Evolutionary conservation across 176 grass and related monocot genomes (phyloP), one percentile per base, ranked within the genome.

Genomic region (Carex scoparia): DNA sequence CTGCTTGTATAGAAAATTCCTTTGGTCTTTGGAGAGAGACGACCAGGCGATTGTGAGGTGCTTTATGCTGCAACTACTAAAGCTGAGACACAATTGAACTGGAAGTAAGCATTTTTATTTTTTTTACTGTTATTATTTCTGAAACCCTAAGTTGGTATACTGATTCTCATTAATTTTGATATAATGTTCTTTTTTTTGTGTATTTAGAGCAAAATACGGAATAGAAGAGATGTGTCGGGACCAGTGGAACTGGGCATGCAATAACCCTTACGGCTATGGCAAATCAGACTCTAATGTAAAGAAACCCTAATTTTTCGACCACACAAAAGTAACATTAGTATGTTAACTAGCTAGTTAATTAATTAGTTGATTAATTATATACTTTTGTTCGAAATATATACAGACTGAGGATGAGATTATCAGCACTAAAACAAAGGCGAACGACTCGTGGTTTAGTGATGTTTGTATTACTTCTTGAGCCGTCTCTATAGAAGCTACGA

Each of bases 221-320:
- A 97, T 97, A 32, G 18, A 86, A 86, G 91, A 97, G 71, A 97
- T 97, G 91, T 97, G 94, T 74, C 78, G 89, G 81, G 94, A 97
- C 84, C 91, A 92, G 18, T 97, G 94, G 94, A 97, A 97, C 66
- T 94, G 94, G 94, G 91, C 88, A 81, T 91, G 94, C 85, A 97
- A 97, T 83, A 94, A 94, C 84, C 94, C 94, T 19, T 94, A 90
- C 0, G 94, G 94, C 69, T 97, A 97, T 1, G 78, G 59, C 0
- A 70, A 86, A 71, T 86, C 94, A 7, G 89, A 94, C 19, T 90
- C 89, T 28, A 65, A 85, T 48, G 93, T 90, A 75, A 84, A 67
- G 85, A 94, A 92, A 83, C 81, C 40, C 19, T 67, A 83, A 68
- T 51, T 67, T 3, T 3, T 23, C 64, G 16, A 62, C 8, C 1